Conservation (phyloP, 495 filamentous ascomycete genomes). For the Cercophora newfieldiana region DNA sequence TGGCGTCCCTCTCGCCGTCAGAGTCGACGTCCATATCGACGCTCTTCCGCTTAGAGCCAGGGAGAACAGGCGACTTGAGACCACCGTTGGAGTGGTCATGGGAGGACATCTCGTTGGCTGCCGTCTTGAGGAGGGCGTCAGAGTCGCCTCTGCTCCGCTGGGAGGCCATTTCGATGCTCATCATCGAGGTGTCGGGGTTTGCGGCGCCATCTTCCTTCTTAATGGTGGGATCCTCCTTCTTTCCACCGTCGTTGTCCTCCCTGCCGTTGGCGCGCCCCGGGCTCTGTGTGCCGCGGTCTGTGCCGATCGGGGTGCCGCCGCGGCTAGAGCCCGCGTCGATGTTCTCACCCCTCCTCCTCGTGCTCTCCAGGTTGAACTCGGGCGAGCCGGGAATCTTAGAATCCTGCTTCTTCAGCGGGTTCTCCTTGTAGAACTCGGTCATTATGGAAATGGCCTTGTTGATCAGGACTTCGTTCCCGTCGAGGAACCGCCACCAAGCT, state of each 20-base stretch:
- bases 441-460: constrained; percentile 67
- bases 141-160: constrained; percentile 42
- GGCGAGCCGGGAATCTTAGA: constrained; percentile 44
- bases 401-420: constrained; percentile 53
- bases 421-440: constrained; percentile 71
- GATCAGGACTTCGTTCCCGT: constrained; percentile 61
- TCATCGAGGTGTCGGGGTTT: too few species aligned
- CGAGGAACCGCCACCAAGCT: constrained; percentile 82
- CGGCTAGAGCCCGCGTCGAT: constrained; percentile 27
- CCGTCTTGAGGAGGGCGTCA: constrained; percentile 47
- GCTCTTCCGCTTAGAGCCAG: constrained; percentile 33
- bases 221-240: constrained; percentile 14
- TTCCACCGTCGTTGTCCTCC: constrained; percentile 5
- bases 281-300: constrained; percentile 35
- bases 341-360: constrained; percentile 45
- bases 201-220: constrained; percentile 21
- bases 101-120: constrained; percentile 44
- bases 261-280: constrained; percentile 11
- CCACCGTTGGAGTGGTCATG: constrained; percentile 38
- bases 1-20: constrained; percentile 28
- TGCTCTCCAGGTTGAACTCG: constrained; percentile 47
- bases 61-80: constrained; percentile 24
- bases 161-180: constrained; percentile 21
- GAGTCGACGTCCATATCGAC: constrained; percentile 29
- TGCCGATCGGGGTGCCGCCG: constrained; percentile 26